phyloP scores from a whole-genome alignment of 495 filamentous ascomycete species.

The Xylaria acuta region DNA sequence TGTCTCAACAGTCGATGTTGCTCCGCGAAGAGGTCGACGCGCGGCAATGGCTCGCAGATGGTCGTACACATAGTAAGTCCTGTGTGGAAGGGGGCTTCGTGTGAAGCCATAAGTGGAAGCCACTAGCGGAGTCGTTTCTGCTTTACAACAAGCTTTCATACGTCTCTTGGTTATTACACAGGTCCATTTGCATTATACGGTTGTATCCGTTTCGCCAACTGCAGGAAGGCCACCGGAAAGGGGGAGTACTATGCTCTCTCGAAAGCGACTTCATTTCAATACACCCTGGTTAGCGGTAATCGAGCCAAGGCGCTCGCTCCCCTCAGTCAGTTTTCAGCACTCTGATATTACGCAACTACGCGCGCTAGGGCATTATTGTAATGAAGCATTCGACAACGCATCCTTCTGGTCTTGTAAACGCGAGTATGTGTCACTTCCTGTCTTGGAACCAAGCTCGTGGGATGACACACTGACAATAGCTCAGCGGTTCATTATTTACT shows the following conservation, averaged over 20 bases:
- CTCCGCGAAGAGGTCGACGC: neutral
- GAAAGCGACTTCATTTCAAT: neutral
- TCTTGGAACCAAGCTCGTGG: neutral
- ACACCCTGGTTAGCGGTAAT: neutral
- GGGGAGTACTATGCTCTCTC: neutral
- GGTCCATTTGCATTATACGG: neutral
- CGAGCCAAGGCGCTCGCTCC: neutral
- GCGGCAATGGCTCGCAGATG: no score
- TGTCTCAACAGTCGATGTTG: neutral
- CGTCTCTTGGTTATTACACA: neutral
- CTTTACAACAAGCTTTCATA: neutral
- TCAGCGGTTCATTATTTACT: neutral
- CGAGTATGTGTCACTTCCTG: neutral
- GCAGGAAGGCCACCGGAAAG: neutral
- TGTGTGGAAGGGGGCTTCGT: neutral
- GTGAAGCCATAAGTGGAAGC: neutral
- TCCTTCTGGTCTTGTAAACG: no score
- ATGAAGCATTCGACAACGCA: neutral
- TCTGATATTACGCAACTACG: neutral
- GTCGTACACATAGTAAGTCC: neutral
- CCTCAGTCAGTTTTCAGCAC: neutral
- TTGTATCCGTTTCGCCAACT: neutral
- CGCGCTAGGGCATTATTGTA: neutral
- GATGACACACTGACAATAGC: neutral
- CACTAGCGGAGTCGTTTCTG: neutral